Percentiles rank a stretch among this genome's conserved stretches.
Evolutionary conservation across 352 stramenopile genomes (phyloP).

Genomic region (Phytophthora europaea): DNA sequence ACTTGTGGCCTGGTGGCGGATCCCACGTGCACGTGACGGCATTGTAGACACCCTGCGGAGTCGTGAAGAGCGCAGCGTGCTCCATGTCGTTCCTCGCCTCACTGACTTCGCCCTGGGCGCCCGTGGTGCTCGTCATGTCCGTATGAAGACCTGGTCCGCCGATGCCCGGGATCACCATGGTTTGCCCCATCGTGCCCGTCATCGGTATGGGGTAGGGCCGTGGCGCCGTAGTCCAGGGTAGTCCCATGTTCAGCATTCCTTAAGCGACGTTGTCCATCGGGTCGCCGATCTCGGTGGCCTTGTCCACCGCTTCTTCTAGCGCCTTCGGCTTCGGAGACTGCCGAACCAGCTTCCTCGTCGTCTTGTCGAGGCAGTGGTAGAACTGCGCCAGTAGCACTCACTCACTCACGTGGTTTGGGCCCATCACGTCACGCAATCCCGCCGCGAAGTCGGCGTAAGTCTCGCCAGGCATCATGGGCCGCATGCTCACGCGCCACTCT

Average conservation of each 20-base stretch:
- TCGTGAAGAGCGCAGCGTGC: slow-evolving; percentile 10
- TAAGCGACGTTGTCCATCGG: too few species aligned
- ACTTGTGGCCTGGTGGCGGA: background rate
- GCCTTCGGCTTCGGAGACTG: too few species aligned
- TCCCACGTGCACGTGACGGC: background rate
- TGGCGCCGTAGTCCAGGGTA: background rate
- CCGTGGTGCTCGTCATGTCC: background rate
- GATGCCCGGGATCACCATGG: slow-evolving; percentile 12
- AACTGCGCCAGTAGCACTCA: too few species aligned
- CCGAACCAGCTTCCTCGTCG: too few species aligned
- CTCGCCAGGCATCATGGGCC: too few species aligned
- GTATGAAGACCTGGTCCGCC: background rate
- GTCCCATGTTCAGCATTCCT: too few species aligned
- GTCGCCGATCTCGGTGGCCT: too few species aligned
- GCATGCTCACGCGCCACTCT: background rate
- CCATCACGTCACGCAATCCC: too few species aligned
- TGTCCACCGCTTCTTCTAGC: too few species aligned
- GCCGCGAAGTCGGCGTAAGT: too few species aligned
- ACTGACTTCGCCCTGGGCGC: background rate
- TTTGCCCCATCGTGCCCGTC: background rate
- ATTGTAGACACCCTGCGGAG: slow-evolving; percentile 5
- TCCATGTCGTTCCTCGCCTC: background rate
- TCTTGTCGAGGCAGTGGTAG: too few species aligned
- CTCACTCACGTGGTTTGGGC: too few species aligned
- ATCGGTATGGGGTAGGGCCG: background rate